phyloP scores from a whole-genome alignment of 129 eudicot species.

The Kitagawia praeruptora region DNA sequence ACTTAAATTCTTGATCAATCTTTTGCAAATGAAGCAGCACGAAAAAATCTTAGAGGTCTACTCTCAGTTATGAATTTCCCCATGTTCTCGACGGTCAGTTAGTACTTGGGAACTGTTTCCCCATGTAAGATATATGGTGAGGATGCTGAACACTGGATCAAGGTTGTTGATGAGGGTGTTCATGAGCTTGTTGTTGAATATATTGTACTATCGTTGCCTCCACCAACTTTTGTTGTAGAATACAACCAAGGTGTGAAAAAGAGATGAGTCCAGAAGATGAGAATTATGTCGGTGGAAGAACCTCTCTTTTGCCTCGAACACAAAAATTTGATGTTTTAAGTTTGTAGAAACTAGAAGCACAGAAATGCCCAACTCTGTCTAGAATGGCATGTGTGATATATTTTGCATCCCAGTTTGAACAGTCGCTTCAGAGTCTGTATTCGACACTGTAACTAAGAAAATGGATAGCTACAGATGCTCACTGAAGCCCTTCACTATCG shows the following conservation, averaged over 20 bases:
- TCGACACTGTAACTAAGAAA: conserved; percentile 42
- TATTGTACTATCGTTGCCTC: conserved; percentile 46
- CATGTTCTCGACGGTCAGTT: conserved; percentile 49
- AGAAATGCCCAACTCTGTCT: conserved; percentile 62
- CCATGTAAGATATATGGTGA: conserved; percentile 50
- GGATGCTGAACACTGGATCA: conserved; percentile 38
- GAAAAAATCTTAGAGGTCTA: conserved; percentile 35
- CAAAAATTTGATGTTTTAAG: conserved; percentile 78
- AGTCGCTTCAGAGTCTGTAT: conserved; percentile 45
- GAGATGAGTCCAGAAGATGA: conserved; percentile 32
- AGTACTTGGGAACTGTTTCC: conserved; percentile 52
- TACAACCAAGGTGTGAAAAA: conserved; percentile 17
- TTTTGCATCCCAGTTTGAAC: conserved; percentile 66
- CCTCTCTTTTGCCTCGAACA: conserved; percentile 37
- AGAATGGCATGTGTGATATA: conserved; percentile 73
- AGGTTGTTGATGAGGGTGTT: conserved; percentile 41
- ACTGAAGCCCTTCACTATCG: conserved; percentile 40
- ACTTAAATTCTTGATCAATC: conserved; percentile 61
- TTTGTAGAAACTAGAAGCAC: conserved; percentile 67
- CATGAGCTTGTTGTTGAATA: conserved; percentile 62
- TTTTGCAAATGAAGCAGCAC: conserved; percentile 36
- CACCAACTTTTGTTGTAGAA: conserved; percentile 49
- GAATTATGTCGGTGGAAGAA: conserved; percentile 46
- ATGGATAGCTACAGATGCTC: conserved; percentile 55
- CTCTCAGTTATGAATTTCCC: conserved; percentile 40